Conservation (phyloP, 2,329 filamentous ascomycete genomes). For the Apiospora pterosperma region DNA sequence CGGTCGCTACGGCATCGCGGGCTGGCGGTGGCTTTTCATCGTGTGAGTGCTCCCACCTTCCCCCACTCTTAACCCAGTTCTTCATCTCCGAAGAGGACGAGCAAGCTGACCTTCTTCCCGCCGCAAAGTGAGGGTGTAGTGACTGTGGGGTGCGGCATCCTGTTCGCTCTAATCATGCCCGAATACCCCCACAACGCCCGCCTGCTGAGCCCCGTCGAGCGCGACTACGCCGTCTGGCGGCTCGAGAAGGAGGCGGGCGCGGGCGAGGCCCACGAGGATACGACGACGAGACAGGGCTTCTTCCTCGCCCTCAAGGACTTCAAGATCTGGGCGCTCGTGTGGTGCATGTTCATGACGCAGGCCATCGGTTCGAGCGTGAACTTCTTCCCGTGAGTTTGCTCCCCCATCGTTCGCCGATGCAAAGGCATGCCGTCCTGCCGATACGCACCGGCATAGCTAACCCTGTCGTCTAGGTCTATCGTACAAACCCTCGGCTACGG, state of each 20-base stretch:
- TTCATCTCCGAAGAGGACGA: not conserved
- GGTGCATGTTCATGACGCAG: constrained; percentile 31
- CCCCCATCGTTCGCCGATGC: not conserved
- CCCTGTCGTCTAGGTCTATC: constrained; percentile 21
- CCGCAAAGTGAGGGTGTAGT: constrained; percentile 13
- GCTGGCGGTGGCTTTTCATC: constrained; percentile 25
- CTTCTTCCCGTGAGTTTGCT: constrained; percentile 16
- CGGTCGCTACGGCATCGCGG: constrained; percentile 18
- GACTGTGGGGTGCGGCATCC: constrained; percentile 13
- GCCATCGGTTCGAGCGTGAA: constrained; percentile 35
- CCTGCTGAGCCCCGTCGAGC: constrained; percentile 12
- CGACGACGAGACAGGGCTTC: constrained; percentile 21
- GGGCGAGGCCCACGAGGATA: constrained; percentile 10
- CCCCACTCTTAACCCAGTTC: not conserved
- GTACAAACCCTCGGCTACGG: constrained; percentile 42
- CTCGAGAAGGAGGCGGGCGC: constrained; percentile 11
- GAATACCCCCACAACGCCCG: constrained; percentile 11
- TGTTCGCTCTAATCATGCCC: constrained; percentile 16
- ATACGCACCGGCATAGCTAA: too few species aligned
- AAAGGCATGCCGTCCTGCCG: not conserved
- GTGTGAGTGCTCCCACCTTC: not conserved
- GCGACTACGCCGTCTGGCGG: constrained; percentile 12
- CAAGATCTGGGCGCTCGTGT: constrained; percentile 33
- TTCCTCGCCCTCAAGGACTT: constrained; percentile 34
- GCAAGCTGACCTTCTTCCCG: not conserved